These are phyloP conservation scores for Kwoniella europaea DNA, from an alignment of 768 basidiomycete genomes.

Conservation along the genomic window DNA sequence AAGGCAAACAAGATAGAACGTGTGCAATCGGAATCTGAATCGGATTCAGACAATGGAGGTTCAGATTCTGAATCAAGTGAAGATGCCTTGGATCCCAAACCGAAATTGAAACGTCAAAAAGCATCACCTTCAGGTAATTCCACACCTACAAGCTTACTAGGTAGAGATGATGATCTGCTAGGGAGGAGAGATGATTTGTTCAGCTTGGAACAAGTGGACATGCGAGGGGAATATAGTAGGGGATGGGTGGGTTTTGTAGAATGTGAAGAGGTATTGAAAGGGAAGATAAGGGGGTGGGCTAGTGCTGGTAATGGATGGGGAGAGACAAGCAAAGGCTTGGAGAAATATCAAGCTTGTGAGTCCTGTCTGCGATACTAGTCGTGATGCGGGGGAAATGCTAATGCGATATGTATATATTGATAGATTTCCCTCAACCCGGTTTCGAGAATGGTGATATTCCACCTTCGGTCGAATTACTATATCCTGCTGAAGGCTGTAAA, in stretches of 20 bases:
- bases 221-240: conserved; percentile 41
- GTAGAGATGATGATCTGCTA: conserved; percentile 18
- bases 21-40: conserved; percentile 35
- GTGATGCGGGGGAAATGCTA: background rate
- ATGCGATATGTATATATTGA: background rate
- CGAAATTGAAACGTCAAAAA: conserved; percentile 18
- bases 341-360: conserved; percentile 51
- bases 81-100: conserved; percentile 22
- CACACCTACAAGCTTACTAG: conserved; percentile 10
- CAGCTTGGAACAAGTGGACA: conserved; percentile 34
- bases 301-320: conserved; percentile 24
- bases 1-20: conserved; percentile 18
- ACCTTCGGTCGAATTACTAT: conserved; percentile 50
- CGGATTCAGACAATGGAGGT: conserved; percentile 5
- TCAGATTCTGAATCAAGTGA: conserved; percentile 16
- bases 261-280: conserved; percentile 37
- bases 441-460: conserved; percentile 45
- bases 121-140: background rate
- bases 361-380: conserved; percentile 4
- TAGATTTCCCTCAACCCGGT: conserved; percentile 54
- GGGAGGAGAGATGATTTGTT: conserved; percentile 18
- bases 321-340: conserved; percentile 29
- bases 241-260: conserved; percentile 46
- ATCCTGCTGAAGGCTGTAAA: conserved; percentile 53
- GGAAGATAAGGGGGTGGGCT: conserved; percentile 33